A percentile compares a stretch with the other conserved stretches of the same genome.
phyloP scores from a whole-genome alignment of 1,284 basidiomycete genomes.

The Ceratobasidium papillatum region DNA sequence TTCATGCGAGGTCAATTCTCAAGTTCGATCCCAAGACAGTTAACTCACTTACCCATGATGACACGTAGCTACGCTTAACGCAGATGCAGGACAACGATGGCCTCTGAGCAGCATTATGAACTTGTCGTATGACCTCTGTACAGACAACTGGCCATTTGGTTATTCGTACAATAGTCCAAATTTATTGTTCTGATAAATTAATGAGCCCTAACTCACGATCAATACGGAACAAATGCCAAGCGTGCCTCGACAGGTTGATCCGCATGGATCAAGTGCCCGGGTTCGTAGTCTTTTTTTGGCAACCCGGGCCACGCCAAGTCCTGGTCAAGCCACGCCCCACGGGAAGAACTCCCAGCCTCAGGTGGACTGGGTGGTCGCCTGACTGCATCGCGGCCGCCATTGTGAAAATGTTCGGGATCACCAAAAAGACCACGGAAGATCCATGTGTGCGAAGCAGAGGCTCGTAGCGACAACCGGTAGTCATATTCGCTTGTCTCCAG shows the following conservation, averaged over 20 bases:
- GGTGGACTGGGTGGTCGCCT: constrained; percentile 1
- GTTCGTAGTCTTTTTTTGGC: constrained; percentile 9
- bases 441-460: background rate
- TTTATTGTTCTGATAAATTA: background rate
- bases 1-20: constrained; percentile 8
- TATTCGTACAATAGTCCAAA: background rate
- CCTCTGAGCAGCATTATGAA: background rate
- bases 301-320: constrained; percentile 7
- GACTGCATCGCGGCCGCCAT: background rate
- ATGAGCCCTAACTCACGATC: background rate
- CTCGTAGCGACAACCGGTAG: background rate
- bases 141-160: background rate
- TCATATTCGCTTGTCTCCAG: background rate
- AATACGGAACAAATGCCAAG: background rate
- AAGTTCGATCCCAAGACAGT: background rate
- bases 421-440: background rate
- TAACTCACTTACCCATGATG: background rate
- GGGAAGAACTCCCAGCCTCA: constrained; percentile 13
- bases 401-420: background rate
- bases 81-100: background rate
- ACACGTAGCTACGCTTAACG: background rate
- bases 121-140: background rate
- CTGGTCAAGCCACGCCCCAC: background rate
- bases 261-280: background rate
- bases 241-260: background rate